Base-by-base conservation (phyloP, 345 rosid genomes). In the Eucalyptus cloeziana region DNA sequence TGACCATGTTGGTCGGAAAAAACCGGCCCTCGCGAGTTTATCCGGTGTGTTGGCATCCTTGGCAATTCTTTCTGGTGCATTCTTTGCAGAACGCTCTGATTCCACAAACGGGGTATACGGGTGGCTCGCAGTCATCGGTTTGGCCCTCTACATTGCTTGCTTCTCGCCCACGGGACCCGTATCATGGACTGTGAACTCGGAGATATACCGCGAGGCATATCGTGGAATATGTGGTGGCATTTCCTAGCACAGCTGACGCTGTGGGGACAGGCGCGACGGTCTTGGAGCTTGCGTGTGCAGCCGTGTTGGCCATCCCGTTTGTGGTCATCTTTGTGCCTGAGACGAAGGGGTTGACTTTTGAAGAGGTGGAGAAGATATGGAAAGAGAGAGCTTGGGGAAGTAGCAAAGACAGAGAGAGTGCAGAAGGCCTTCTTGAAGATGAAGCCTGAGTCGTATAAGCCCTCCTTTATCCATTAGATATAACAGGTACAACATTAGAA, bases 141-240 rank as follows among this genome's bases (percentile, higher is more conserved):
- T 97, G 88, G 96, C 96, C 62, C 88, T 97, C 43, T 97, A 97
- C 90, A 97, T 96, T 88, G 67, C 67, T 60, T 60, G 67, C 67
- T 60, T 25, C 67, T 87, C 99, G 37, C 99, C 99, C 3, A 96
- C 96, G 99, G 99, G 99, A 91, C 98, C 99, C 7, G 99, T 96
- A 40, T 99, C 99, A 16, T 96, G 99, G 99, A 96, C 99, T 0
- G 95, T 97, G 49, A 97, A 96, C 94, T 95, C 99, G 0, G 99
- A 96, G 94, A 92, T 96, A 92, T 97, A 97, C 86, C 99, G 98
- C 2, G 96, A 95, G 92, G 95, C 94, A 50, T 96, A 95, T 88
- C 91, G 99, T 60, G 99, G 98, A 64, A 93, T 95, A 52, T 96
- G 99, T 4, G 99, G 99, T 17, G 99, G 99, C 10, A 96, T 97